A percentile compares a stretch with the other conserved stretches of the same genome.
Evolutionary conservation across 2,329 filamentous ascomycete species (phyloP).

Genomic region (Aciculosporium take): DNA sequence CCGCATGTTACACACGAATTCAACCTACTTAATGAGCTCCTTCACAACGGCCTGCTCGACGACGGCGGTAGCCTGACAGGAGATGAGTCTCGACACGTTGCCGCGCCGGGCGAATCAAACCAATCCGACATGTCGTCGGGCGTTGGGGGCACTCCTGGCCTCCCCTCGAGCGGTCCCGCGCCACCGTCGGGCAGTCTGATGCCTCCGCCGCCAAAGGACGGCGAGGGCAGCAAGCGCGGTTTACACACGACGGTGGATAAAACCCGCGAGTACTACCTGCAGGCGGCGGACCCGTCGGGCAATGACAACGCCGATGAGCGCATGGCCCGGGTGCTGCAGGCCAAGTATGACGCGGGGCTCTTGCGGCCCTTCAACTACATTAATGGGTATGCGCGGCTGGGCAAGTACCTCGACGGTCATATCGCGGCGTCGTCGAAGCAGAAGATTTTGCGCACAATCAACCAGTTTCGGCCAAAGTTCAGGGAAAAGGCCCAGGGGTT

Average conservation of each 20-base stretch:
- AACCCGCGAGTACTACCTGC: constrained; percentile 86
- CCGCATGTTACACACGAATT: constrained; percentile 95
- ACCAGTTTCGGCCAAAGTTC: constrained; percentile 90
- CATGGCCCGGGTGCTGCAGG: constrained; percentile 85
- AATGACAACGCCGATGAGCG: constrained; percentile 76
- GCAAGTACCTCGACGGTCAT: constrained; percentile 82
- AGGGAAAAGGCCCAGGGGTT: constrained; percentile 84
- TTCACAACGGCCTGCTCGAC: constrained; percentile 82
- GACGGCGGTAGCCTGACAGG: constrained; percentile 59
- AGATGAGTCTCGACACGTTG: constrained; percentile 43
- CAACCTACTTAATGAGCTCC: constrained; percentile 89
- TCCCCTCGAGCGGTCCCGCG: constrained; percentile 12
- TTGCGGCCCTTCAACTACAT: constrained; percentile 97
- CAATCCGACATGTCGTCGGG: constrained; percentile 34
- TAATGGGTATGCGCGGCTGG: constrained; percentile 81
- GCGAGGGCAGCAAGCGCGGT: constrained; percentile 43
- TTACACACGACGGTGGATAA: constrained; percentile 59
- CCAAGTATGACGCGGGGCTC: constrained; percentile 91
- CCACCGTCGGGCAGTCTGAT: constrained; percentile 23
- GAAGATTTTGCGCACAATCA: constrained; percentile 81
- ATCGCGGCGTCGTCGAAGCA: constrained; percentile 71
- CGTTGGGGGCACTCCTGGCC: constrained; percentile 28
- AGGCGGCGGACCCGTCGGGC: constrained; percentile 86
- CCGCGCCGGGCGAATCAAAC: constrained; percentile 26
- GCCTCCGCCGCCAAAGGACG: constrained; percentile 31